These are phyloP conservation scores for Suillus occidentalis DNA, from an alignment of 768 basidiomycete species.

Conservation along the genomic window DNA sequence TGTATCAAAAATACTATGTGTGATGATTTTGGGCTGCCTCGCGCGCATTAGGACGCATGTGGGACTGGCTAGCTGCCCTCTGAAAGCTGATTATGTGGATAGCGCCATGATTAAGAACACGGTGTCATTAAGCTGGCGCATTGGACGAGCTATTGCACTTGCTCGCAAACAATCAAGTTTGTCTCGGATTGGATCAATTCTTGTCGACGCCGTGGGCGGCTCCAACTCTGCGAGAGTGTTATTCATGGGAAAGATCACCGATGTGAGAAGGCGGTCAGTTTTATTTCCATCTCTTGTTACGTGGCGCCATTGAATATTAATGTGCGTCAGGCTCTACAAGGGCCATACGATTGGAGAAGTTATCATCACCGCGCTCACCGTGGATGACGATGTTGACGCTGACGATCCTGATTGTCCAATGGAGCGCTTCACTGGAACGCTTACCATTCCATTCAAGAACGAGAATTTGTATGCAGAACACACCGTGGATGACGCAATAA, in stretches of 20 bases:
- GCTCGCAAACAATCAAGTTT: slow-evolving; percentile 48
- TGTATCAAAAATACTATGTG: background rate
- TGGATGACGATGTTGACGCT: slow-evolving; percentile 28
- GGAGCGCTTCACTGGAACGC: slow-evolving; percentile 28
- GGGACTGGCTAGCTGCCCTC: slow-evolving; percentile 43
- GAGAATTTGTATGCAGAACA: slow-evolving; percentile 56
- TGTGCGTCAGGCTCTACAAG: slow-evolving; percentile 26
- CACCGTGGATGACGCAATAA: slow-evolving; percentile 29
- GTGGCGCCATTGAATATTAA: background rate
- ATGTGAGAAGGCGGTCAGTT: slow-evolving; percentile 40
- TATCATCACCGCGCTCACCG: slow-evolving; percentile 27
- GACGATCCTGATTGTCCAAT: slow-evolving; percentile 21
- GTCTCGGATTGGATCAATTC: slow-evolving; percentile 34
- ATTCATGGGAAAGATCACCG: slow-evolving; percentile 61
- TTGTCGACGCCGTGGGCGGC: slow-evolving; percentile 39
- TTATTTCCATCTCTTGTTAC: background rate
- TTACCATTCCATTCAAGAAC: slow-evolving; percentile 62
- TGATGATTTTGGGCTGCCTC: background rate
- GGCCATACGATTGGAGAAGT: slow-evolving; percentile 43
- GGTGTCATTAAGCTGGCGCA: slow-evolving; percentile 61
- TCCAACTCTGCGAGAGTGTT: slow-evolving; percentile 38
- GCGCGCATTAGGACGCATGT: slow-evolving; percentile 37
- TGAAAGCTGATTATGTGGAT: slow-evolving; percentile 35
- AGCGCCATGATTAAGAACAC: slow-evolving; percentile 49
- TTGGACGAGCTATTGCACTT: slow-evolving; percentile 57